Evolutionary conservation across 2,329 filamentous ascomycete species (phyloP).

Genomic region (Colletotrichum ledebouriae): DNA sequence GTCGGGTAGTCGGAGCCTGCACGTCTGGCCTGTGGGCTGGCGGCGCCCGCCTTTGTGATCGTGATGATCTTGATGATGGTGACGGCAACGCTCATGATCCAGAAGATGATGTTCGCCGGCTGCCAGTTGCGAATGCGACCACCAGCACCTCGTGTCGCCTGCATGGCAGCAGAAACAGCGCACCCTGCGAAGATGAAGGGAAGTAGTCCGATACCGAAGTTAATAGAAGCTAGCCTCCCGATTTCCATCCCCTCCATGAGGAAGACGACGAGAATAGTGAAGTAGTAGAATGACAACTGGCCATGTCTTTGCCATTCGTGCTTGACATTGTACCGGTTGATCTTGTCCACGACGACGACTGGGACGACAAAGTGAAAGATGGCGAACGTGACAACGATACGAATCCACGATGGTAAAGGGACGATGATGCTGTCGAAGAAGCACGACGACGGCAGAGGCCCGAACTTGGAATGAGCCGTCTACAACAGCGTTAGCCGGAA

Average conservation of each 20-base stretch:
- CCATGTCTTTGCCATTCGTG: slow-evolving; percentile 43
- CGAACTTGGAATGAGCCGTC: slow-evolving; percentile 32
- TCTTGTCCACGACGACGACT: slow-evolving; percentile 34
- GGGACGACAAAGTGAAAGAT: slow-evolving; percentile 42
- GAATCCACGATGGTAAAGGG: slow-evolving; percentile 46
- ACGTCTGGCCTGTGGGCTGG: slow-evolving; percentile 30
- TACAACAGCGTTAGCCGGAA: slow-evolving; percentile 15
- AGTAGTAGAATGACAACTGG: slow-evolving; percentile 45
- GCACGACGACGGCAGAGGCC: slow-evolving; percentile 47
- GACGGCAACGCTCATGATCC: slow-evolving; percentile 44
- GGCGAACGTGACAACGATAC: slow-evolving; percentile 43
- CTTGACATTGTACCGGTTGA: slow-evolving; percentile 29
- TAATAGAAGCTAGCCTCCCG: slow-evolving; percentile 40
- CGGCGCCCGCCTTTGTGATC: slow-evolving; percentile 32
- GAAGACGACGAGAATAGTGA: slow-evolving; percentile 44
- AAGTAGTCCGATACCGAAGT: slow-evolving; percentile 44
- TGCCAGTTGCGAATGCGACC: slow-evolving; percentile 43
- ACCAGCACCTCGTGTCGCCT: slow-evolving; percentile 42
- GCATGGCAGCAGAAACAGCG: slow-evolving; percentile 40
- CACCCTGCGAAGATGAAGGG: slow-evolving; percentile 45
- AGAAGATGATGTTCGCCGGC: slow-evolving; percentile 45
- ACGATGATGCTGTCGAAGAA: slow-evolving; percentile 47
- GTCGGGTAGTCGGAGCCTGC: slow-evolving; percentile 43
- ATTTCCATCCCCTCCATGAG: slow-evolving; percentile 47
- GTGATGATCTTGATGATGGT: slow-evolving; percentile 45